Evolutionary conservation across 2,329 filamentous ascomycete genomes (phyloP).

Genomic region (Colletotrichum neosansevieriae): DNA sequence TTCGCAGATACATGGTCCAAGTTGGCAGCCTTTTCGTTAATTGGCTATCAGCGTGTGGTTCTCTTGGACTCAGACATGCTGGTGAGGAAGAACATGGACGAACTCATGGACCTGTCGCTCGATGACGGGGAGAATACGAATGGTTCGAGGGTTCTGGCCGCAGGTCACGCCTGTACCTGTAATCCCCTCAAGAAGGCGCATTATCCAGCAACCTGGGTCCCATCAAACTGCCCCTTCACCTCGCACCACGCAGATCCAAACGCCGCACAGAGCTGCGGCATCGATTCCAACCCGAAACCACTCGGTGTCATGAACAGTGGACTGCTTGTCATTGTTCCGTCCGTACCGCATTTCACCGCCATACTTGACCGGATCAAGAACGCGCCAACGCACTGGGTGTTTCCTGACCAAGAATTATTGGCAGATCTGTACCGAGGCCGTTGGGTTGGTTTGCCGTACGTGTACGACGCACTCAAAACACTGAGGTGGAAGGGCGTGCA

Average conservation of each 20-base stretch:
- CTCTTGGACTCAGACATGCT: conserved; percentile 92
- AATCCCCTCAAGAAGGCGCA: conserved; percentile 83
- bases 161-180: conserved; percentile 86
- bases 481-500: conserved; percentile 53
- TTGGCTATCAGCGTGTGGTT: conserved; percentile 82
- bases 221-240: conserved; percentile 69
- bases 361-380: conserved; percentile 28
- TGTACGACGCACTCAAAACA: conserved; percentile 74
- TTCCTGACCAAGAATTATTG: conserved; percentile 70
- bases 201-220: conserved; percentile 79
- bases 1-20: background rate
- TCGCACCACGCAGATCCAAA: conserved; percentile 61
- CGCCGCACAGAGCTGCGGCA: conserved; percentile 49
- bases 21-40: conserved; percentile 69
- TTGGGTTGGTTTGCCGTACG: conserved; percentile 70
- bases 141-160: conserved; percentile 74
- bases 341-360: background rate
- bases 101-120: conserved; percentile 83
- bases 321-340: background rate
- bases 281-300: background rate
- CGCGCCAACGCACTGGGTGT: conserved; percentile 59
- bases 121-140: conserved; percentile 57
- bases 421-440: conserved; percentile 65
- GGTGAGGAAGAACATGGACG: conserved; percentile 86
- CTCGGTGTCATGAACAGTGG: background rate